Conservation (phyloP, 139 green algal genomes). For the Chlorella sp. region DNA sequence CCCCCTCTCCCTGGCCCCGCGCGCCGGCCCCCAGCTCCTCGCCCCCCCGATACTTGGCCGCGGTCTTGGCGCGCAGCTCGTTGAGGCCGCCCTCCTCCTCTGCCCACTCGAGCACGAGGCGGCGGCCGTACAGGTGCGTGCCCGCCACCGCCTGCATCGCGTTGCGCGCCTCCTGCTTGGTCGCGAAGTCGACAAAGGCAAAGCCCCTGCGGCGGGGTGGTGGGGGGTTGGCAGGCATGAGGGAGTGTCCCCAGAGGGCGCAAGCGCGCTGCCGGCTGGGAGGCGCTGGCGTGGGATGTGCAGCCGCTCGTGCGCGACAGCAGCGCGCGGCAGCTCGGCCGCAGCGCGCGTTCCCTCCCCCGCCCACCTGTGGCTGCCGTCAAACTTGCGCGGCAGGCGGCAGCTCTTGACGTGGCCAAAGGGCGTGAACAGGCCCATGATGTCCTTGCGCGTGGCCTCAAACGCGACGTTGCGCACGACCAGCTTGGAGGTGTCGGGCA, state of each 20-base stretch:
- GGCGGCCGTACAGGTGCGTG: conserved; percentile 93
- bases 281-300: too few relatives aligned
- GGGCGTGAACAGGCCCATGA: conserved; percentile 86
- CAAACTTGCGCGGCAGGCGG: conserved; percentile 97
- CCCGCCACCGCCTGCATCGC: conserved; percentile 68
- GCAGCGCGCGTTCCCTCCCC: too few relatives aligned
- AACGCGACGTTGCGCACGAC: conserved; percentile 98
- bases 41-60: conserved; percentile 21
- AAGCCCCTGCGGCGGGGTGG: conserved; percentile 73
- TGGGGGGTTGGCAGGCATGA: too few relatives aligned
- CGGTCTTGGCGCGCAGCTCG: conserved; percentile 77
- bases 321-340: too few relatives aligned
- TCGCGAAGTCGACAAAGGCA: conserved; percentile 92
- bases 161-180: conserved; percentile 65
- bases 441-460: conserved; percentile 92
- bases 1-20: not conserved
- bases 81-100: conserved; percentile 76
- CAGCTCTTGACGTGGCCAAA: conserved; percentile 95
- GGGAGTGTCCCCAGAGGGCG: too few relatives aligned
- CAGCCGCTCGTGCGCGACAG: too few relatives aligned
- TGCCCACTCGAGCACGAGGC: conserved; percentile 89
- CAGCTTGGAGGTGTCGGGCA: conserved; percentile 68
- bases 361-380: conserved; percentile 82
- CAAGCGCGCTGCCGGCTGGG: too few relatives aligned
- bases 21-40: not conserved